Evolutionary conservation across 352 stramenopile species (phyloP), one percentile per base, ranked within the genome.

Genomic region (Phytophthora fragariaefolia): DNA sequence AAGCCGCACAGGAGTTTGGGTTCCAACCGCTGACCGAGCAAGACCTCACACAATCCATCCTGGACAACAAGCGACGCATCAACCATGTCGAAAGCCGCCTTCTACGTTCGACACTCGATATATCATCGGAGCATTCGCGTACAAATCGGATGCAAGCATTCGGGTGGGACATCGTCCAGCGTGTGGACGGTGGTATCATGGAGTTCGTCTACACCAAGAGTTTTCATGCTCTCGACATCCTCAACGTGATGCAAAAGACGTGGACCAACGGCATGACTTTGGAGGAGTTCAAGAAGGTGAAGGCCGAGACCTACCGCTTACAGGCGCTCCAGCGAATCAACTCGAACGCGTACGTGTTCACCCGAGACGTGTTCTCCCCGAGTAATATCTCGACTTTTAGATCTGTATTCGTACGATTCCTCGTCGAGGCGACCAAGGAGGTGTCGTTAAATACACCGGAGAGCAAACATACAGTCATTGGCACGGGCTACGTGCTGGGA

Each of bases 171-270:
- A 47, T 82, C 6, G 58, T 74, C 1, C 64, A 73, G 15, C 69
- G 65, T 23, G 60, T 76, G 43, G 46, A 59, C 2, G 65, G 52
- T 2, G 53, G 54, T 23, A 34, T 75, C 8, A 70, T 80, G 58
- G 62, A 67, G 56, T 83, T 79, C 36, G 65, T 72, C 18, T 79
- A 69, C 48, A 51, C 64, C 0, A 83, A 83, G 54, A 57, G 43
- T 1, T 83, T 83, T 43, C 30, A 26, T 6, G 58, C 63, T 2
- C 62, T 76, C 9, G 58, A 73, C 22, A 53, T 74, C 13, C 62
- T 54, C 13, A 34, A 70, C 6, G 40, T 79, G 38, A 74, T 80
- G 68, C 48, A 65, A 17, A 74, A 69, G 45, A 72, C 69, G 26
- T 80, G 71, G 75, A 34, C 45, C 15, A 60, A 67, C 22, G 51